Evolutionary conservation across 2,329 filamentous ascomycete genomes (phyloP).

Genomic region (Stemphylium lycopersici): DNA sequence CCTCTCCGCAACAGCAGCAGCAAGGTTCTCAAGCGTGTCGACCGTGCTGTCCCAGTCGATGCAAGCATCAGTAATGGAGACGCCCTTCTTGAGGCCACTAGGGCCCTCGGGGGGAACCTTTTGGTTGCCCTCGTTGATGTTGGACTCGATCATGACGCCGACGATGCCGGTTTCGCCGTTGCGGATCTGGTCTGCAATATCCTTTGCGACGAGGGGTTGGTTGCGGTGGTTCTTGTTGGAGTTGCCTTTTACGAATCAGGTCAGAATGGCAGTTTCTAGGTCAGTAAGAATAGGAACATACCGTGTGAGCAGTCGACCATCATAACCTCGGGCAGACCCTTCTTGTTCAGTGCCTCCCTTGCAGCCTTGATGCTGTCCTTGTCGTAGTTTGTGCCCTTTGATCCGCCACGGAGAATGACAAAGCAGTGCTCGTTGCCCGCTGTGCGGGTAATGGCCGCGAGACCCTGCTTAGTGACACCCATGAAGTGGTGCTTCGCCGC

Average conservation of each 20-base stretch:
- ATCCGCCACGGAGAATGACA: slow-evolving; percentile 91
- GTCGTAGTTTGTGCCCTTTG: slow-evolving; percentile 92
- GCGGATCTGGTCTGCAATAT: slow-evolving; percentile 81
- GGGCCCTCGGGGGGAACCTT: slow-evolving; percentile 88
- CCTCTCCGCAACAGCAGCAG: slow-evolving; percentile 79
- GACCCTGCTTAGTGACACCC: slow-evolving; percentile 96
- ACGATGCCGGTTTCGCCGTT: slow-evolving; percentile 87
- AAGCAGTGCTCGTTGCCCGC: slow-evolving; percentile 96
- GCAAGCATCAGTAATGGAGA: slow-evolving; percentile 95
- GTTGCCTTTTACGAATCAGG: slow-evolving; percentile 67
- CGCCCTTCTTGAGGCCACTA: slow-evolving; percentile 78
- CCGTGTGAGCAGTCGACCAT: slow-evolving; percentile 99
- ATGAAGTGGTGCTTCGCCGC: slow-evolving; percentile 94
- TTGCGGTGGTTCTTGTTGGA: slow-evolving; percentile 97
- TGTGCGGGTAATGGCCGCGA: slow-evolving; percentile 93
- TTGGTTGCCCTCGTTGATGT: slow-evolving; percentile 81
- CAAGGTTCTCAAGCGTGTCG: slow-evolving; percentile 80
- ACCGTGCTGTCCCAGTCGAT: slow-evolving; percentile 91
- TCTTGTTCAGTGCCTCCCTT: slow-evolving; percentile 78
- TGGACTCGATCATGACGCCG: slow-evolving; percentile 98
- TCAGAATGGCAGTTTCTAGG: too few species aligned
- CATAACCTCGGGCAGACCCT: slow-evolving; percentile 84
- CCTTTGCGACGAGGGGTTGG: slow-evolving; percentile 89
- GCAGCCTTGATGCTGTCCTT: slow-evolving; percentile 78
- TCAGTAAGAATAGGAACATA: too few species aligned